These are phyloP conservation scores for Ciborinia camelliae DNA, from an alignment of 2,329 filamentous ascomycete genomes.

Conservation along the genomic window DNA sequence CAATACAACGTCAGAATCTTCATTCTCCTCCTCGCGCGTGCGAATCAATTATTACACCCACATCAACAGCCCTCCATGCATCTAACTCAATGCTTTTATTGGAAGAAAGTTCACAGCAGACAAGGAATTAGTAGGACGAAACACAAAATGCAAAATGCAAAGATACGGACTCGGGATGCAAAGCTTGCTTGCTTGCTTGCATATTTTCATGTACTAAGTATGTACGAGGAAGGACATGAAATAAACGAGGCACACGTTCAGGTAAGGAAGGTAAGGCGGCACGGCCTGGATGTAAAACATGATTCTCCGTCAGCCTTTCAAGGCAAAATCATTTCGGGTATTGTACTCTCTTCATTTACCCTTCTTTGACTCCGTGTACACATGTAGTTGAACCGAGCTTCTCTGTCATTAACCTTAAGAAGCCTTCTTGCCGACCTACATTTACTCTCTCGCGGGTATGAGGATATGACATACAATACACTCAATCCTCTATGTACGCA, in stretches of 20 bases:
- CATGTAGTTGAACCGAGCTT: neutral
- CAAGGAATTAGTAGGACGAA: neutral
- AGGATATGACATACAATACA: neutral
- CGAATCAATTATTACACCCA: neutral
- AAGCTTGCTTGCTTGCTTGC: conserved; percentile 14
- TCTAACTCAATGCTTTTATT: neutral
- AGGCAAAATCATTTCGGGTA: conserved; percentile 7
- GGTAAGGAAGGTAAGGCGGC: neutral
- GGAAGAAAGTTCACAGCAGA: neutral
- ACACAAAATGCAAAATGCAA: conserved; percentile 9
- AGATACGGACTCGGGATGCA: conserved; percentile 11
- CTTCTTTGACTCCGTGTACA: neutral
- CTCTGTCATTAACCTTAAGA: neutral
- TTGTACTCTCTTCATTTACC: neutral
- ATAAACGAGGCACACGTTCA: neutral
- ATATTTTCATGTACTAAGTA: neutral
- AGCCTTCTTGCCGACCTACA: neutral
- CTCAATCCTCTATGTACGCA: neutral
- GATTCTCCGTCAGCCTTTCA: conserved; percentile 15
- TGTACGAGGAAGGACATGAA: conserved; percentile 5
- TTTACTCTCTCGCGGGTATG: neutral
- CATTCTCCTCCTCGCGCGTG: neutral
- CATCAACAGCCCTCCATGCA: neutral
- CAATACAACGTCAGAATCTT: conserved; percentile 7
- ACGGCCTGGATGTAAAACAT: conserved; percentile 11